Evolutionary conservation across 1,284 basidiomycete genomes (phyloP).

Genomic region (Chalciporus sp.): DNA sequence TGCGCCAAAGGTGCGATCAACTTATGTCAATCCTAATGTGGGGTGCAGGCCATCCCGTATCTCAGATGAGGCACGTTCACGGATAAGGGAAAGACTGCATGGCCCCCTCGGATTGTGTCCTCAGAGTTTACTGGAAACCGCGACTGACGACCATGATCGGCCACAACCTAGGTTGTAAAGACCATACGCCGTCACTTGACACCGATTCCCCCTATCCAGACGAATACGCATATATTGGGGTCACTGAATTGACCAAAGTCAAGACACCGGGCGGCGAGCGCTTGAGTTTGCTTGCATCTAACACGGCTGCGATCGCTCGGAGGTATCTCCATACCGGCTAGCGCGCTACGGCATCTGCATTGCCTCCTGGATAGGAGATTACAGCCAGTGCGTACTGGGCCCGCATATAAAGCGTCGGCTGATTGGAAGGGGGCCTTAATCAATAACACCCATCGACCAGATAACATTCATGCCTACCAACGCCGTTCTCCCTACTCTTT

Average conservation of each 20-base stretch:
- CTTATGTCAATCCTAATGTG: too few relatives aligned
- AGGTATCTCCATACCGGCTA: neutral
- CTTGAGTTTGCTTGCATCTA: neutral
- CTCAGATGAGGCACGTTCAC: too few relatives aligned
- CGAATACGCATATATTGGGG: neutral
- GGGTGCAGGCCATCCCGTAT: too few relatives aligned
- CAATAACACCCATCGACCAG: neutral
- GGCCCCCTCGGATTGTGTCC: too few relatives aligned
- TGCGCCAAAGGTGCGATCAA: too few relatives aligned
- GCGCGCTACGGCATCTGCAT: neutral
- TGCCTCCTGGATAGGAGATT: neutral
- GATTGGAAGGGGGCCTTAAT: neutral
- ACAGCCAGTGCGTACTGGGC: neutral
- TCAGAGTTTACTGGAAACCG: too few relatives aligned
- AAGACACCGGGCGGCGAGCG: constrained; percentile 4
- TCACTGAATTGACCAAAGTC: neutral
- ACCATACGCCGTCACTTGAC: too few relatives aligned
- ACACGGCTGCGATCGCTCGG: neutral
- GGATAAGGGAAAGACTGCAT: too few relatives aligned
- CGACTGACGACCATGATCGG: too few relatives aligned
- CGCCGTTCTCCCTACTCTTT: constrained; percentile 39
- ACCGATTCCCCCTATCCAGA: too few relatives aligned
- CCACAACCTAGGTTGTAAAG: too few relatives aligned
- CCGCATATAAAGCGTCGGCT: constrained; percentile 14
- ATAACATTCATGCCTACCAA: constrained; percentile 25